Percentiles rank a stretch among this genome's conserved stretches.
These are phyloP conservation scores for Penicillium dipodomyicola DNA, from an alignment of 495 filamentous ascomycete genomes.

Conservation along the genomic window DNA sequence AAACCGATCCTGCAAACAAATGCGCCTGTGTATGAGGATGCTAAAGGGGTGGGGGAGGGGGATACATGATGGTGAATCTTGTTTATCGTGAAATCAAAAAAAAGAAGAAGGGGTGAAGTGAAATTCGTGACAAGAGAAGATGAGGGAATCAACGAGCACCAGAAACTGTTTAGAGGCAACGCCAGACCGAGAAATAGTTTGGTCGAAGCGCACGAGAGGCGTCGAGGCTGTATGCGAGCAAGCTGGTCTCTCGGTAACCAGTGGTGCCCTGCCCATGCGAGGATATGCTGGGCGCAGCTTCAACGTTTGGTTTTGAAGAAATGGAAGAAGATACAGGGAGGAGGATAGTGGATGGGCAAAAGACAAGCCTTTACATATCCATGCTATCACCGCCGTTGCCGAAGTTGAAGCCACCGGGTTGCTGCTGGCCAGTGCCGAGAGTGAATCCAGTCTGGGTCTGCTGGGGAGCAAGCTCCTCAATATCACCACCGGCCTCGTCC, in stretches of 20 bases:
- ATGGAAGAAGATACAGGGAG: neutral
- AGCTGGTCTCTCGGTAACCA: neutral
- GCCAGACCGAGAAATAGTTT: slow-evolving; percentile 8
- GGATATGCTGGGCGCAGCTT: slow-evolving; percentile 9
- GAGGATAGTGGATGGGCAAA: slow-evolving; percentile 1
- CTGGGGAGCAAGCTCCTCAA: slow-evolving; percentile 65
- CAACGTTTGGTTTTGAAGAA: neutral
- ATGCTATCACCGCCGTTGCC: slow-evolving; percentile 89
- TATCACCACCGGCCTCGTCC: slow-evolving; percentile 79
- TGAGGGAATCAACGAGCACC: slow-evolving; percentile 15
- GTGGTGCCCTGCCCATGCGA: slow-evolving; percentile 1
- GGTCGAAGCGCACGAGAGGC: slow-evolving; percentile 3
- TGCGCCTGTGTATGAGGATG: slow-evolving; percentile 51
- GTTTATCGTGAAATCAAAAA: slow-evolving; percentile 49
- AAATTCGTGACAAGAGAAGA: slow-evolving; percentile 24
- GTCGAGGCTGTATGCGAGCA: neutral
- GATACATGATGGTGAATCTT: slow-evolving; percentile 63
- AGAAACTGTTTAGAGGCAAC: slow-evolving; percentile 4
- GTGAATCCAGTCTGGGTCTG: slow-evolving; percentile 74
- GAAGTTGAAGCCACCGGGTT: slow-evolving; percentile 85
- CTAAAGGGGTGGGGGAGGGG: slow-evolving; percentile 34
- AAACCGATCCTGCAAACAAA: slow-evolving; percentile 39
- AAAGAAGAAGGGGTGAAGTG: slow-evolving; percentile 18
- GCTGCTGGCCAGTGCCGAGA: slow-evolving; percentile 73
- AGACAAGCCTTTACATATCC: slow-evolving; percentile 78